Conservation (phyloP, 306 rosid genomes). For the Pachyrhizus erosus region DNA sequence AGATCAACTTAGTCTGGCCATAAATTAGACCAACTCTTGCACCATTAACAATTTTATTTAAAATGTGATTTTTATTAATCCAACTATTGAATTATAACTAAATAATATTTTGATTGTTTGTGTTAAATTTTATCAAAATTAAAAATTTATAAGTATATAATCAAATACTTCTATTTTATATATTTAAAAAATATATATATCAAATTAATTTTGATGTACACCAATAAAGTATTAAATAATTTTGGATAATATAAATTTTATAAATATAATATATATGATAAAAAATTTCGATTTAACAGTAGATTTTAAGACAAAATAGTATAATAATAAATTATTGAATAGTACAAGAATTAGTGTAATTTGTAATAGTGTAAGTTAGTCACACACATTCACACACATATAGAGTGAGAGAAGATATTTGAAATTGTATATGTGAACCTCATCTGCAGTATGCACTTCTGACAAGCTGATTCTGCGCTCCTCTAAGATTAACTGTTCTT, state of each 20-base stretch:
- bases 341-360: neutral
- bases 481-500: slow-evolving; percentile 66
- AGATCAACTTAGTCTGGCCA: neutral
- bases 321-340: neutral
- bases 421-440: slow-evolving; percentile 54
- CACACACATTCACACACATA: too few relatives aligned
- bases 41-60: neutral
- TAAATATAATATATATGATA: neutral
- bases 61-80: neutral
- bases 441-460: slow-evolving; percentile 87
- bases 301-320: neutral
- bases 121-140: neutral
- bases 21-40: neutral
- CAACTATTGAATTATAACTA: neutral
- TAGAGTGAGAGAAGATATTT: neutral
- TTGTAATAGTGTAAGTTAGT: too few relatives aligned
- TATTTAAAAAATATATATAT: neutral
- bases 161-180: neutral
- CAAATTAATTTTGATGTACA: neutral
- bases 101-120: neutral
- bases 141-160: neutral
- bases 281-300: neutral
- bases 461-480: slow-evolving; percentile 86
- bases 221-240: neutral
- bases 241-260: neutral